Percentiles rank a stretch among this genome's conserved stretches.
phyloP scores from a whole-genome alignment of 768 basidiomycete genomes.

The Neoboletus brunneissimus region DNA sequence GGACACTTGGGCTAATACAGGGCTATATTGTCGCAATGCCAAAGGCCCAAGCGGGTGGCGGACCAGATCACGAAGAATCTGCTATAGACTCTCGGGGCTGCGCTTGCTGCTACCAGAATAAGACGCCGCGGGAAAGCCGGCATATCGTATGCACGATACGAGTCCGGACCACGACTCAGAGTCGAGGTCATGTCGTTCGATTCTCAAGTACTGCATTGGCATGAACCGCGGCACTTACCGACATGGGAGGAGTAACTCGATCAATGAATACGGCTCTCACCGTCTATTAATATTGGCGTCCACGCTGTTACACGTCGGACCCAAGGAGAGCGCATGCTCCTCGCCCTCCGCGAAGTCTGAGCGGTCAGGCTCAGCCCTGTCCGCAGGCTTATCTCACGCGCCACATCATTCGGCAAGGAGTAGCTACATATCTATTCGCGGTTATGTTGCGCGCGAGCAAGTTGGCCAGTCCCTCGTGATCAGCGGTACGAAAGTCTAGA shows the following conservation, averaged over 20 bases:
- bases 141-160: not conserved
- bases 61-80: not conserved
- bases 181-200: not conserved
- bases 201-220: not conserved
- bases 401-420: not conserved
- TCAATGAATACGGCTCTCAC: conserved; percentile 1
- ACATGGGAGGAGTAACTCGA: not conserved
- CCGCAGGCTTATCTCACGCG: not conserved
- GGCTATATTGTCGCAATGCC: not conserved
- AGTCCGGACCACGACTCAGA: not conserved
- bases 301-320: not conserved
- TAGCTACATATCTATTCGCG: not conserved
- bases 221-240: conserved; percentile 1
- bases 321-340: not conserved
- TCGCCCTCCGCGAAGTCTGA: not conserved
- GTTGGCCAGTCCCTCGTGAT: not conserved
- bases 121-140: not conserved
- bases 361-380: not conserved
- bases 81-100: not conserved
- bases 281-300: conserved; percentile 8
- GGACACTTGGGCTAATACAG: not conserved
- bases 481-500: not conserved
- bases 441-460: conserved; percentile 1
- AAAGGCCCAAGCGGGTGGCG: not conserved
- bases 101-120: not conserved